Evolutionary conservation across 176 grass and related monocot genomes (phyloP).

Genomic region (Oryza australiensis): DNA sequence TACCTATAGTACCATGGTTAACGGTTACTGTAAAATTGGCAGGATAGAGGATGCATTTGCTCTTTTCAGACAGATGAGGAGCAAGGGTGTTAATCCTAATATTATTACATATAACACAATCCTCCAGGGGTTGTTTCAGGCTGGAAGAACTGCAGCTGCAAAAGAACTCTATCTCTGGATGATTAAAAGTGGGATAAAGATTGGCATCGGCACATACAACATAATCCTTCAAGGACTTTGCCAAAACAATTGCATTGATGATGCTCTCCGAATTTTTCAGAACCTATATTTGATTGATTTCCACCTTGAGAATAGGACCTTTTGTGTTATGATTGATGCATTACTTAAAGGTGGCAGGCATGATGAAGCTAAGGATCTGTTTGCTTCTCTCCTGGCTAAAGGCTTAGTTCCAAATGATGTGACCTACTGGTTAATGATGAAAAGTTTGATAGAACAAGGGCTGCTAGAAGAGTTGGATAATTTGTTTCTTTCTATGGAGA

Average conservation of each 20-base stretch:
- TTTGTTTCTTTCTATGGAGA: conserved; percentile 7
- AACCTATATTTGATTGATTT: background rate
- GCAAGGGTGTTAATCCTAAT: background rate
- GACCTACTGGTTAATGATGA: background rate
- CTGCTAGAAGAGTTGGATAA: background rate
- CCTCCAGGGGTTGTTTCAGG: conserved; percentile 5
- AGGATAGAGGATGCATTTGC: background rate
- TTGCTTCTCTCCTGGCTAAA: background rate
- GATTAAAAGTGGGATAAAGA: background rate
- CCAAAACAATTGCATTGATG: background rate
- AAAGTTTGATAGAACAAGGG: background rate
- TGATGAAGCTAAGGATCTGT: background rate
- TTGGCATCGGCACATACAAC: background rate
- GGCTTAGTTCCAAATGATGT: background rate
- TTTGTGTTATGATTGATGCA: background rate
- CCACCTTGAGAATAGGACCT: background rate
- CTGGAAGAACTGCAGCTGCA: background rate
- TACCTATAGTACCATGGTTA: background rate
- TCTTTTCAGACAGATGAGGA: background rate
- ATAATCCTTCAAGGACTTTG: background rate
- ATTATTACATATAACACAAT: background rate
- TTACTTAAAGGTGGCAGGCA: background rate
- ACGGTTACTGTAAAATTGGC: background rate
- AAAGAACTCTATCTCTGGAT: background rate
- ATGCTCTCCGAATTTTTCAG: background rate